Base-by-base conservation (phyloP, 805 yeast genomes). In the Starmerella etchellsii region DNA sequence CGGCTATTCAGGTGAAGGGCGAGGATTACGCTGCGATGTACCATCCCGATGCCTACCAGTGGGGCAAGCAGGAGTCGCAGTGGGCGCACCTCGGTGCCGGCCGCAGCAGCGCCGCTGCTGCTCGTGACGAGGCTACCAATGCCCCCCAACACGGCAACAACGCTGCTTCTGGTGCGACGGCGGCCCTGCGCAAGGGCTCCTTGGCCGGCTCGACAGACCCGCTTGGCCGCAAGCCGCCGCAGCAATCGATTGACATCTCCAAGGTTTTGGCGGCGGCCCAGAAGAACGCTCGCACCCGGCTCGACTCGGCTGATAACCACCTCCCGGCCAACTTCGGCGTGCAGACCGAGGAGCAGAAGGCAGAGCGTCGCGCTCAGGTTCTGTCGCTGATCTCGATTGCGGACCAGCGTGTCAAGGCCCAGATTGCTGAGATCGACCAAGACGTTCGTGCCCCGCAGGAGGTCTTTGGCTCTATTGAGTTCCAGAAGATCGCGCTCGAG, bases 401-500 rank as follows among this genome's bases (percentile, higher is more conserved):
- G 18, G 54, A 51, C 46, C 50, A 43, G 43, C 50, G 52, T 30
- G 57, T 51, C 22, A 51, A 47, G 55, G 48, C 48, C 37, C 54
- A 47, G 40, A 50, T 70, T 41, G 56, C 60, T 25, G 57, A 57
- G 26, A 61, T 70, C 40, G 70, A 69, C 49, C 60, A 62, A 45
- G 46, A 57, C 56, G 50, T 67, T 56, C 58, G 65, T 49, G 58
- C 66, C 51, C 50, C 69, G 57, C 36, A 15, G 24, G 59, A 61
- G 43, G 45, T 65, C 16, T 56, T 56, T 44, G 54, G 59, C 15
- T 71, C 73, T 50, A 73, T 73, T 15, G 74, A 70, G 34, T 69
- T 65, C 55, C 83, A 83, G 63, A 74, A 74, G 48, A 71, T 71
- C 48, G 96, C 95, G 2, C 68, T 79, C 40, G 76, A 77, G 24